Percentiles rank a stretch among this genome's conserved stretches.
phyloP scores from a whole-genome alignment of 768 basidiomycete species.

The Tricholoma saponaceum region DNA sequence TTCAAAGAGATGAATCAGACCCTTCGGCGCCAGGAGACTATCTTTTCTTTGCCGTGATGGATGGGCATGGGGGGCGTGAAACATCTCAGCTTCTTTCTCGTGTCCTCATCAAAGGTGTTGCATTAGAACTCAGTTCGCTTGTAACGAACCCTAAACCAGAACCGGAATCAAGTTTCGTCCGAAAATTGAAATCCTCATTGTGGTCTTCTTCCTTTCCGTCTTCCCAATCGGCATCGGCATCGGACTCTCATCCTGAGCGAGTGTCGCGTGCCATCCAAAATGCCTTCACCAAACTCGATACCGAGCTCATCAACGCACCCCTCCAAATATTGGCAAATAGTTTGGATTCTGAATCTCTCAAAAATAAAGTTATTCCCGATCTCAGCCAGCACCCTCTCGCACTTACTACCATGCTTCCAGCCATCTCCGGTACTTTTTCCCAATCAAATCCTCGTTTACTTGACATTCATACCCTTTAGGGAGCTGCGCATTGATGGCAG shows the following conservation, averaged over 20 bases:
- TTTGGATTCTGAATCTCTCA: conserved; percentile 46
- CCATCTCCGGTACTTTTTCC: conserved; percentile 59
- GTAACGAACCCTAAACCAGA: conserved; percentile 30
- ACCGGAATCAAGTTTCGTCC: conserved; percentile 28
- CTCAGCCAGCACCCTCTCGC: conserved; percentile 69
- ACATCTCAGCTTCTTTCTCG: conserved; percentile 84
- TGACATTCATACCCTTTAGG: conserved; percentile 39
- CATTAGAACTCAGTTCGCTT: conserved; percentile 65
- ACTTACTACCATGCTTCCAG: conserved; percentile 72
- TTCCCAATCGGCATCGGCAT: conserved; percentile 16
- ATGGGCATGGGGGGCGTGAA: conserved; percentile 82
- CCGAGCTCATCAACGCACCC: conserved; percentile 78
- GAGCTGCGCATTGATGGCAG: conserved; percentile 85
- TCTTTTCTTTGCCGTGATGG: conserved; percentile 86
- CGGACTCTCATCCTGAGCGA: conserved; percentile 41
- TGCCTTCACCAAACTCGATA: conserved; percentile 82
- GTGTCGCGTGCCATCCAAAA: conserved; percentile 66
- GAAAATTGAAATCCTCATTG: conserved; percentile 35
- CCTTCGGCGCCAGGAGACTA: conserved; percentile 63
- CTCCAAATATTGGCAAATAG: conserved; percentile 63
- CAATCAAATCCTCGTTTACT: neutral
- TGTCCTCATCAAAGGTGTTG: conserved; percentile 80
- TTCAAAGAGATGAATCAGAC: conserved; percentile 60
- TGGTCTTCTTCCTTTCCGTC: conserved; percentile 28
- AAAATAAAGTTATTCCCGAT: conserved; percentile 54